phyloP scores from a whole-genome alignment of 2,329 filamentous ascomycete species.

The Zymoseptoria tritici region DNA sequence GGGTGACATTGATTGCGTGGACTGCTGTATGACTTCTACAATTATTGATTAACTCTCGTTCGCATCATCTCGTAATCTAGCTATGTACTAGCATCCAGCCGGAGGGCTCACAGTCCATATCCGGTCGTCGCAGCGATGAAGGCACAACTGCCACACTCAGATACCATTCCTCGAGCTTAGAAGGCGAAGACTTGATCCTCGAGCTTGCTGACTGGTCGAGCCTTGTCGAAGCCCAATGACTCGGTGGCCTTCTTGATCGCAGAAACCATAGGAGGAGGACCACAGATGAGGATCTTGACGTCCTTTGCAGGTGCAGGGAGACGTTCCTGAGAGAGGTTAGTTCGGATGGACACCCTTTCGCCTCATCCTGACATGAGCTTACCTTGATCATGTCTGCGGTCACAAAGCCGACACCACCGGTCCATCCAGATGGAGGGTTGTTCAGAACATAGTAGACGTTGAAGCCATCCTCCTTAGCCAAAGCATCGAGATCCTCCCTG shows the following conservation, averaged over 20 bases:
- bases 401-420: constrained; percentile 87
- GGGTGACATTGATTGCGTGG: too few relatives aligned
- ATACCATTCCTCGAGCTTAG: constrained; percentile 32
- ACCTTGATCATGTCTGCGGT: constrained; percentile 90
- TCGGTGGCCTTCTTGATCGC: constrained; percentile 96
- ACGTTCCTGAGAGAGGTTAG: constrained; percentile 49
- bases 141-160: too few relatives aligned
- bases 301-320: constrained; percentile 77
- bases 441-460: constrained; percentile 92
- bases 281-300: constrained; percentile 90
- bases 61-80: too few relatives aligned
- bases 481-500: constrained; percentile 78
- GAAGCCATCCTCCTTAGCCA: constrained; percentile 75
- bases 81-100: too few relatives aligned
- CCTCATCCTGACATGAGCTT: background rate
- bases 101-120: too few relatives aligned
- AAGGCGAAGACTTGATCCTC: constrained; percentile 98
- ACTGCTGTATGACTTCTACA: too few relatives aligned
- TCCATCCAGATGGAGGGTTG: constrained; percentile 88
- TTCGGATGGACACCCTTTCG: background rate
- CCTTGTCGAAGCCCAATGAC: constrained; percentile 83
- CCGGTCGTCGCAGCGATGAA: too few relatives aligned
- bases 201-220: constrained; percentile 90
- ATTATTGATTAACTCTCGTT: too few relatives aligned
- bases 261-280: constrained; percentile 91